These are phyloP conservation scores for Fusarium sp. DNA, from an alignment of 2,329 filamentous ascomycete genomes.

Conservation along the genomic window DNA sequence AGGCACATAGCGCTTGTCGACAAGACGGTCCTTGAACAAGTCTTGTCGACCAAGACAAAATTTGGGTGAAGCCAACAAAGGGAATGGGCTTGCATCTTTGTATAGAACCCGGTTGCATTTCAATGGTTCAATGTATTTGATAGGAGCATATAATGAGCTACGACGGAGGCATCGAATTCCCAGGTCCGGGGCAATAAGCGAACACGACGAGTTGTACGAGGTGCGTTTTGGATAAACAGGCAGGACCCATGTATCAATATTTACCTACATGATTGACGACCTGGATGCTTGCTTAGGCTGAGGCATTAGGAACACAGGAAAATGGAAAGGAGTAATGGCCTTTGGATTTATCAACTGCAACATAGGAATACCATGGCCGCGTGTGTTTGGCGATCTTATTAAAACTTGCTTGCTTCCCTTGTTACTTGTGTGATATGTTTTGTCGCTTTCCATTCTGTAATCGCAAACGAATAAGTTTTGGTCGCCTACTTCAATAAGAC, in stretches of 20 bases:
- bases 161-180: slow-evolving; percentile 35
- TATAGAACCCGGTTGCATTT: slow-evolving; percentile 21
- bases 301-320: slow-evolving; percentile 29
- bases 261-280: slow-evolving; percentile 36
- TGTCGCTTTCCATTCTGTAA: not conserved
- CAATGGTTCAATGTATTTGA: slow-evolving; percentile 18
- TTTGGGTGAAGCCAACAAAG: slow-evolving; percentile 7
- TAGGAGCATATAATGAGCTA: slow-evolving; percentile 38
- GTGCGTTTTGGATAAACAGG: slow-evolving; percentile 27
- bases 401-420: not conserved
- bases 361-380: slow-evolving; percentile 34
- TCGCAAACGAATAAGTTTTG: not conserved
- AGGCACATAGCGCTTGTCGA: slow-evolving; percentile 13
- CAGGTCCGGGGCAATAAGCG: slow-evolving; percentile 20
- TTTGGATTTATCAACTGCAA: slow-evolving; percentile 16
- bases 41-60: slow-evolving; percentile 15
- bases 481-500: no score
- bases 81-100: slow-evolving; percentile 20
- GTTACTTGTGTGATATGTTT: not conserved
- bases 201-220: slow-evolving; percentile 13
- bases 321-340: slow-evolving; percentile 32
- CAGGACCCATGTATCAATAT: slow-evolving; percentile 41
- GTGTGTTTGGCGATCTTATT: slow-evolving; percentile 12
- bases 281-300: slow-evolving; percentile 20
- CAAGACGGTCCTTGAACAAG: slow-evolving; percentile 3